Conservation (phyloP, 768 basidiomycete genomes). For the Mycena polygramma region DNA sequence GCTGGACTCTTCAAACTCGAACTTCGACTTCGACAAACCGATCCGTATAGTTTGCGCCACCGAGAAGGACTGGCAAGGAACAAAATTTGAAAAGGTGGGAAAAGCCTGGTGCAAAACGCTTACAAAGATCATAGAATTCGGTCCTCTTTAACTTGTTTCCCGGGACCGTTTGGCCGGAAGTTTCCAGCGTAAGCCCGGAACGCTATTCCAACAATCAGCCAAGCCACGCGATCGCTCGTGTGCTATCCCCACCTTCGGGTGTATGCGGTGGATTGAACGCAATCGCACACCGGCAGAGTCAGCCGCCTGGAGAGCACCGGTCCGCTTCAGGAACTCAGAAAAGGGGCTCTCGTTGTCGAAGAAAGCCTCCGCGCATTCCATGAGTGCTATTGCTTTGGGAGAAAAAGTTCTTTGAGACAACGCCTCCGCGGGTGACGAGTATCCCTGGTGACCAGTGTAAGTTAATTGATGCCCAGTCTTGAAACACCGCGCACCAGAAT, state of each 20-base stretch:
- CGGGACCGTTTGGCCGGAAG: background rate
- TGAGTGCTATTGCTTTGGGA: background rate
- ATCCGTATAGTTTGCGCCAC: constrained; percentile 11
- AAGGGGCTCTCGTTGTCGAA: constrained; percentile 13
- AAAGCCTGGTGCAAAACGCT: background rate
- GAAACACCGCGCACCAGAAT: background rate
- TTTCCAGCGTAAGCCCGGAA: background rate
- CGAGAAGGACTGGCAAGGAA: constrained; percentile 6
- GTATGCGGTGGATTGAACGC: constrained; percentile 4
- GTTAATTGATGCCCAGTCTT: no score
- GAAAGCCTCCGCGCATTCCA: constrained; percentile 14
- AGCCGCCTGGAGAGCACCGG: constrained; percentile 3
- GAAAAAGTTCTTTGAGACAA: background rate
- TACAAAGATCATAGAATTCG: constrained; percentile 9
- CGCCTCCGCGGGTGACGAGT: background rate
- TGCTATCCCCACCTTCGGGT: background rate
- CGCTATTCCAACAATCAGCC: background rate
- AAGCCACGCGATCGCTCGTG: background rate
- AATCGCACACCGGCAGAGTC: background rate
- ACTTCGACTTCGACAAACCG: constrained; percentile 10
- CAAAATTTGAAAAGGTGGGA: background rate
- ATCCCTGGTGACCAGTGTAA: background rate
- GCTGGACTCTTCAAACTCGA: background rate
- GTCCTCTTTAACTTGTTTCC: background rate
- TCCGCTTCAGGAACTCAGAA: constrained; percentile 6